Percentiles rank a stretch among this genome's conserved stretches.
Conservation (phyloP, 192 early-diverging fungal genomes). For the Coemansia sp. region DNA sequence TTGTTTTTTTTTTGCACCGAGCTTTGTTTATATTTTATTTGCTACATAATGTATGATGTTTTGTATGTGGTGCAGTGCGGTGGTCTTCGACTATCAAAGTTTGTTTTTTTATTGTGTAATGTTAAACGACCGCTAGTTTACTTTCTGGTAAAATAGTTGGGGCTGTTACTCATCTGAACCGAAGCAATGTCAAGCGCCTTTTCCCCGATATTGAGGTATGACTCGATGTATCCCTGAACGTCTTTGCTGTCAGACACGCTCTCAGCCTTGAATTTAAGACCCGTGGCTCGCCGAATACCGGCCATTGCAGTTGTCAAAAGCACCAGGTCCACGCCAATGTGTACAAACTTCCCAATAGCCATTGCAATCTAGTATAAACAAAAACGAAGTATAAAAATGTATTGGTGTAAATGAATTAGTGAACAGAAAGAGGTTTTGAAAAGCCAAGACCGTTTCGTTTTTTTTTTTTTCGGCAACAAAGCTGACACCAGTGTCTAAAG, state of each 20-base stretch:
- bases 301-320: constrained; percentile 45
- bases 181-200: constrained; percentile 29
- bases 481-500: neutral
- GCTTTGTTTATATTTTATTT: neutral
- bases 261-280: constrained; percentile 35
- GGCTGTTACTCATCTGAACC: constrained; percentile 22
- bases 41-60: neutral
- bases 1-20: neutral
- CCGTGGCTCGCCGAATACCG: constrained; percentile 44
- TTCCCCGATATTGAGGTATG: constrained; percentile 37
- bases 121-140: neutral
- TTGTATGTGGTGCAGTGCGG: neutral
- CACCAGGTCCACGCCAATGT: constrained; percentile 46
- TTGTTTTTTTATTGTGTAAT: neutral
- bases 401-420: neutral
- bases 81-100: neutral
- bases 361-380: constrained; percentile 1
- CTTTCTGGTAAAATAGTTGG: constrained; percentile 28
- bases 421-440: neutral
- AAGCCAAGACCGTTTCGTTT: neutral
- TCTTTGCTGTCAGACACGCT: constrained; percentile 36
- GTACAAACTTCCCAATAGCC: constrained; percentile 36
- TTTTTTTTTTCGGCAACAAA: neutral
- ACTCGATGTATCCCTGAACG: constrained; percentile 33
- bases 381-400: neutral